These are phyloP conservation scores for Haematococcus lacustris DNA, from an alignment of 139 green algal genomes.

Conservation along the genomic window DNA sequence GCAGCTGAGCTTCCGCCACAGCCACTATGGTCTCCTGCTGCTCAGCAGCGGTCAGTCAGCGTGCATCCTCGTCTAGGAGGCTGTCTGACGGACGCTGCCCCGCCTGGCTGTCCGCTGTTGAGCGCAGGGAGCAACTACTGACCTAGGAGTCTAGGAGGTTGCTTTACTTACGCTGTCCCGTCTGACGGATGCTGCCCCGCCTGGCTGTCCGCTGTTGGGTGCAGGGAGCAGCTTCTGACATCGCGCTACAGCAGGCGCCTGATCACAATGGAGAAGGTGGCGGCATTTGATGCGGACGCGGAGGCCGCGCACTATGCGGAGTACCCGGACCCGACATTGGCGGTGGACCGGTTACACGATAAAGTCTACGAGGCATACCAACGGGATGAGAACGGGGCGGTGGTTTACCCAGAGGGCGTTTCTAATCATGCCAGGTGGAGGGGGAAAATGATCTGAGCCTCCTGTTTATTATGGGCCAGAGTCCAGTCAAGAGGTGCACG, in stretches of 20 bases:
- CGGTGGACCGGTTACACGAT: slow-evolving; percentile 24
- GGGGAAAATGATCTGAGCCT: slow-evolving; percentile 10
- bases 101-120: background rate
- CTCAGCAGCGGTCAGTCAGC: background rate
- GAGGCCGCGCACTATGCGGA: slow-evolving; percentile 17
- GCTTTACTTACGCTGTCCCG: too few relatives aligned
- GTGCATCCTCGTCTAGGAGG: background rate
- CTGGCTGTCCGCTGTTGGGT: background rate
- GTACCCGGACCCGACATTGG: slow-evolving; percentile 16
- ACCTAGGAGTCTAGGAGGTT: background rate
- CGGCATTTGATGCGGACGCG: slow-evolving; percentile 17
- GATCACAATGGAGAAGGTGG: slow-evolving; percentile 77
- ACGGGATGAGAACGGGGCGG: slow-evolving; percentile 4
- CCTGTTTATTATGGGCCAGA: too few relatives aligned
- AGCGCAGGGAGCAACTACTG: background rate
- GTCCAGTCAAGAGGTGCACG: too few relatives aligned
- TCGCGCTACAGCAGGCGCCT: slow-evolving; percentile 76
- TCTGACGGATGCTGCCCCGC: too few relatives aligned
- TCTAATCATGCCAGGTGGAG: slow-evolving; percentile 1
- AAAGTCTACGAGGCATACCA: slow-evolving; percentile 21
- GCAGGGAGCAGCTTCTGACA: slow-evolving; percentile 76
- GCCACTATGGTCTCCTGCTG: too few relatives aligned
- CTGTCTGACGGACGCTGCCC: background rate
- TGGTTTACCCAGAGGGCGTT: slow-evolving; percentile 3
- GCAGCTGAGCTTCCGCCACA: background rate